Evolutionary conservation across 768 basidiomycete genomes (phyloP), one percentile per base, ranked within the genome.

Genomic region (Tylopilus felleus): DNA sequence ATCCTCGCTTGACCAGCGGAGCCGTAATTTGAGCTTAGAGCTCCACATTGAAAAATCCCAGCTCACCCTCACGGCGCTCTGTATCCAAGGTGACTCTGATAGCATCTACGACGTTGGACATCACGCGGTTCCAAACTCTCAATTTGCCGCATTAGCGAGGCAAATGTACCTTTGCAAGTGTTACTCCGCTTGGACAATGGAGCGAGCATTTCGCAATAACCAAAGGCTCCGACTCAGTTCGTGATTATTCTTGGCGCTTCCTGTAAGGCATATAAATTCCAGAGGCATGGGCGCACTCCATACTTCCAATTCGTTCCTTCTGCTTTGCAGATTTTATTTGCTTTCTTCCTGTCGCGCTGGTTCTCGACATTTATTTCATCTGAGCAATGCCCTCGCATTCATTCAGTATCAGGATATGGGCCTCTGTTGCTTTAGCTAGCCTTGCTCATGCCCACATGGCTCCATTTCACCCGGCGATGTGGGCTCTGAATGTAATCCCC

Each of bases 351-450:
- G 8, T 19, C 7, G 36, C 36, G 5, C 8, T 38, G 36, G n/a
- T 19, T 38, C 36, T 6, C 12, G 33, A 33, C 33, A 38, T 7
- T 9, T 38, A 17, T n/a, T 19, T 19, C n/a, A 29, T 27, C 14
- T 27, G 1, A 51, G 16, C 29, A 27, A 58, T 65, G 53, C 25
- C 19, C 14, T 4, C 22, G 6, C 49, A 17, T 50, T 5, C 50
- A n/a, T 31, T 29, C 40, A 42, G 9, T 7, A 9, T 21, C 3
- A 17, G 39, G 22, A 19, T 39, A 44, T 62, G 52, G 63, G 27
- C 23, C 17, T 43, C 53, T 36, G 22, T 63, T 3, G 43, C 51
- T 35, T 31, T 63, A 9, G 60, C 56, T 39, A 28, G 51, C 33
- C 46, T 65, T 9, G 51, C 43, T 6, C 21, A 38, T 33, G 62